Base-by-base conservation (phyloP, 768 basidiomycete genomes). In the Pholiota conissans region DNA sequence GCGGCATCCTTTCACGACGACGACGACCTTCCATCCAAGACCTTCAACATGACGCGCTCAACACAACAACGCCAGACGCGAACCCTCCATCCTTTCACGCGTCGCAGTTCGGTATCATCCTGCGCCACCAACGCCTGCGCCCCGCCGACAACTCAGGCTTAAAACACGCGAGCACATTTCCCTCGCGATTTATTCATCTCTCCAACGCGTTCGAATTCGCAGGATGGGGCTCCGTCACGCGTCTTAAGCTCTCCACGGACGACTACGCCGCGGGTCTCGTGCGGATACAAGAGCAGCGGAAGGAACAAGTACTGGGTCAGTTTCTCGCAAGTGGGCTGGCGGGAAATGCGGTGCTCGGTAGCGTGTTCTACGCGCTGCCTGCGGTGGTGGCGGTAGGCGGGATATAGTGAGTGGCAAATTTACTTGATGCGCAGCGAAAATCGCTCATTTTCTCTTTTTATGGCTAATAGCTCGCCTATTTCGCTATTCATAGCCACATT, bases 311-410 rank as follows among this genome's bases (percentile, higher is more conserved):
- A 16, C 73, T 91, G 6, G 89, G 86, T 0, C 83, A 84, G 61
- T 86, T 83, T 62, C 79, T 81, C 3, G 89, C 85, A 0, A 84
- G 83, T 61, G 85, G 86, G 0, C 71, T 90, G 8, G 84, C 86
- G 13, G 87, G 86, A 18, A 85, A 87, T 65, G 84, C 84, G 29
- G 77, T 90, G 18, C 73, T 89, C 32, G 85, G 88, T 42, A 81
- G 86, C 56, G 81, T 87, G 1, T 88, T 87, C 61, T 89, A 90
- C 58, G 80, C 88, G 9, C 69, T 90, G 24, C 89, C 89, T 14
- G 84, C 81, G 0, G 83, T 90, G 1, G 79, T 85, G 20, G 80
- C 77, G 0, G 79, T 84, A 18, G 76, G 82, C 3, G 80, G 84
- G 18, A 75, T 90, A n/a, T 89, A 84, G 86, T 86, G 61, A 55